Conservation (phyloP, 148 eudicot genomes). For the Bassia scoparia region DNA sequence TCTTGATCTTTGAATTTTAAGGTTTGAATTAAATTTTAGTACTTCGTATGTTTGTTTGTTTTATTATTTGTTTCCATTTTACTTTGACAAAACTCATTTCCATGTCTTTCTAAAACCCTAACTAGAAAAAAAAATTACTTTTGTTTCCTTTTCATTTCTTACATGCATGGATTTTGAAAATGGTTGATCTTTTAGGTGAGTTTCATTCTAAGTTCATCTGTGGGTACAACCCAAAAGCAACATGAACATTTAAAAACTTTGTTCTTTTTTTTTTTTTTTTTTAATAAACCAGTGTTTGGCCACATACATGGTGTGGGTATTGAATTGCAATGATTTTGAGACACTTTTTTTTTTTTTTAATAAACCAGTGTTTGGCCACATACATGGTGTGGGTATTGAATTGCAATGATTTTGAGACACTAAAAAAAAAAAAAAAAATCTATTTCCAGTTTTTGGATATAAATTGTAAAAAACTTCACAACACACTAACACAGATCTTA, state of each 20-base stretch:
- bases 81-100: no score
- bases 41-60: no score
- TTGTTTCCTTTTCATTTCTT: background rate
- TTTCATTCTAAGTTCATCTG: background rate
- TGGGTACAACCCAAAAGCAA: background rate
- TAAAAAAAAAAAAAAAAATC: no score
- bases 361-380: background rate
- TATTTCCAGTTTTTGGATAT: background rate
- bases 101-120: no score
- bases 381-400: no score
- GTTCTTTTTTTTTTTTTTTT: background rate
- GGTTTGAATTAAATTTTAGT: no score
- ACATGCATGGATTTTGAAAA: background rate
- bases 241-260: background rate
- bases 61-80: no score
- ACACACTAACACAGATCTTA: no score
- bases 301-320: background rate
- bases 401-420: background rate
- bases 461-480: no score
- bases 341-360: background rate
- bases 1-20: no score
- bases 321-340: background rate
- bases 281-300: background rate
- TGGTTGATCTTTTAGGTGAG: background rate
- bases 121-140: no score